Evolutionary conservation across 441 rosid genomes (phyloP).

Genomic region (Pelargonium cotyledonis): DNA sequence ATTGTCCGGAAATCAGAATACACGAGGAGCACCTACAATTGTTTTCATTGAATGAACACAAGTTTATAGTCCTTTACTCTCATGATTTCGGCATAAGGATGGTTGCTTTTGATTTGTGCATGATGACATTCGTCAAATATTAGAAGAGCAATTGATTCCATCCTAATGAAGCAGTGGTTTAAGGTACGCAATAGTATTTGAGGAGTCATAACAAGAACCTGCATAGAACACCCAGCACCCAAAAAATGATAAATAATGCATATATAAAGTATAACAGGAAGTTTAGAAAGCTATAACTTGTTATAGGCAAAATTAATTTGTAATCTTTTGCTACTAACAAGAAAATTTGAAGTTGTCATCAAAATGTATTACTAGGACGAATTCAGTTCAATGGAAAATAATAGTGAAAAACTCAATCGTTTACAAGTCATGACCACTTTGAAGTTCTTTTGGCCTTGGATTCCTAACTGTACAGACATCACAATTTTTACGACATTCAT

Average conservation of each 20-base stretch:
- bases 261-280: neutral
- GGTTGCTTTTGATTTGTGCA: conserved; percentile 77
- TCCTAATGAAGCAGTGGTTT: conserved; percentile 83
- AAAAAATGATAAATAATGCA: conserved; percentile 10
- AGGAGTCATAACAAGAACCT: conserved; percentile 98
- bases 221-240: conserved; percentile 25
- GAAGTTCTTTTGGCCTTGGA: neutral
- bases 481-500: neutral
- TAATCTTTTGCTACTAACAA: neutral
- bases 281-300: conserved; percentile 4
- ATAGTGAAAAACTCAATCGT: neutral
- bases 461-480: neutral
- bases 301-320: neutral
- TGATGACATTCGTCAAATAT: conserved; percentile 96
- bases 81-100: conserved; percentile 93
- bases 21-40: neutral
- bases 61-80: conserved; percentile 45
- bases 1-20: conserved; percentile 24
- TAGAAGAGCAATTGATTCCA: conserved; percentile 80
- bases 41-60: conserved; percentile 13
- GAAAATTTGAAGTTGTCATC: neutral
- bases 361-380: neutral
- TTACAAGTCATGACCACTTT: neutral
- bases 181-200: conserved; percentile 61
- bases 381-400: neutral